These are phyloP conservation scores for Pythium inflatum DNA, from an alignment of 352 stramenopile species.

Conservation along the genomic window DNA sequence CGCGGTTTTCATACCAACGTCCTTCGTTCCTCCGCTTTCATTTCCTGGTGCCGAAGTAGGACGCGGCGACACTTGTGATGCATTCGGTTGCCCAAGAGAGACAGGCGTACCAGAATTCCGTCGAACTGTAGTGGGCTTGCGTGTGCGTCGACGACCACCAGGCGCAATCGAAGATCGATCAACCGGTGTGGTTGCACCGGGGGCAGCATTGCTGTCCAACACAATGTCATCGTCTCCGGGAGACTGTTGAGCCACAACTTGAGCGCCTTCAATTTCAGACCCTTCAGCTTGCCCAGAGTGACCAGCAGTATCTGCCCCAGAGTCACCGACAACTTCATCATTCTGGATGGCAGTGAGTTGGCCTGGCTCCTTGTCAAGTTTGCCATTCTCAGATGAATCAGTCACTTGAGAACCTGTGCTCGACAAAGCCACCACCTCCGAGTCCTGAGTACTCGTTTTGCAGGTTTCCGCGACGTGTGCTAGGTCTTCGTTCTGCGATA, in stretches of 20 bases:
- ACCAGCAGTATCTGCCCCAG: background rate
- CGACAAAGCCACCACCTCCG: too few relatives aligned
- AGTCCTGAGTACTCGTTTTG: too few relatives aligned
- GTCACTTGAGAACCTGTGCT: background rate
- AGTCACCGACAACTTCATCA: conserved; percentile 22
- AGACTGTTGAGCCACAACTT: background rate
- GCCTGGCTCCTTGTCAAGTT: background rate
- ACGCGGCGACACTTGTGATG: background rate
- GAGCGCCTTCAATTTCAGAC: too few relatives aligned
- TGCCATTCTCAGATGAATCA: too few relatives aligned
- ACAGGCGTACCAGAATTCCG: background rate
- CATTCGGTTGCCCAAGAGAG: background rate
- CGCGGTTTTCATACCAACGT: background rate
- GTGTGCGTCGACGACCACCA: conserved; percentile 19
- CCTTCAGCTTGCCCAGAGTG: background rate
- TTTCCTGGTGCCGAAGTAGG: background rate
- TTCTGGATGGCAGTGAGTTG: background rate
- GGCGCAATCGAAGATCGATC: background rate
- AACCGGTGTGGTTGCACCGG: conserved; percentile 8
- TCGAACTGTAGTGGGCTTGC: conserved; percentile 19
- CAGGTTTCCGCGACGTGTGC: too few relatives aligned
- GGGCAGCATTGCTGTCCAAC: background rate
- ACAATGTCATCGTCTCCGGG: conserved; percentile 1
- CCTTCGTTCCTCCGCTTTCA: background rate
- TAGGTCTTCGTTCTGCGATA: background rate